Conservation (phyloP, 257 asterid species). For the Eustoma russellianum region DNA sequence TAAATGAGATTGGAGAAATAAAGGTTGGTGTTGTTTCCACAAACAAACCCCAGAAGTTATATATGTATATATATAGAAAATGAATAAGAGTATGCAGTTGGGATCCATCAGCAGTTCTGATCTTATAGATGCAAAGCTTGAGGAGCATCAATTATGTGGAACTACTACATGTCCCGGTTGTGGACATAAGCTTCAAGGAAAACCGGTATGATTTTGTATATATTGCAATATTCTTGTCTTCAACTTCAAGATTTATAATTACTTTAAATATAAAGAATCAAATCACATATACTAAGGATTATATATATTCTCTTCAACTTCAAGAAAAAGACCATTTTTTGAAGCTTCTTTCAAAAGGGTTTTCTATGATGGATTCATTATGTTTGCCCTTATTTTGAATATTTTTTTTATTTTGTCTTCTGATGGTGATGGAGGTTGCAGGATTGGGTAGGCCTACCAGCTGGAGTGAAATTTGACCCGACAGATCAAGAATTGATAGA, state of each 20-base stretch:
- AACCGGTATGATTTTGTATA: slow-evolving; percentile 59
- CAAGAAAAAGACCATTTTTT: not conserved
- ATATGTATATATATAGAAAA: not conserved
- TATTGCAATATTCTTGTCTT: slow-evolving; percentile 36
- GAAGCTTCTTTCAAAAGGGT: not conserved
- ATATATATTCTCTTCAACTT: not conserved
- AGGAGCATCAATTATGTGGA: slow-evolving; percentile 92
- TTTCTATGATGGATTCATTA: not conserved
- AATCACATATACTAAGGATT: not conserved
- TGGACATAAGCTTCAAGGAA: slow-evolving; percentile 89
- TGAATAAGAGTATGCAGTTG: slow-evolving; percentile 52
- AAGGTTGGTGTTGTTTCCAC: too few relatives aligned
- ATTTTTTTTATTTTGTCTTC: not conserved
- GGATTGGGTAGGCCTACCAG: slow-evolving; percentile 99
- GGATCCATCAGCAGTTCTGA: slow-evolving; percentile 63
- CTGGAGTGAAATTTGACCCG: slow-evolving; percentile 98
- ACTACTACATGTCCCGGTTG: slow-evolving; percentile 95
- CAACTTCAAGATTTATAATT: slow-evolving; percentile 11
- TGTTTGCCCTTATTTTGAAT: not conserved
- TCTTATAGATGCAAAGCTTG: slow-evolving; percentile 94
- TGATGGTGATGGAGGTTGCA: slow-evolving; percentile 13
- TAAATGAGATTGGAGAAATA: too few relatives aligned
- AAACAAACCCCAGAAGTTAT: too few relatives aligned
- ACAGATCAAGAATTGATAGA: slow-evolving; percentile 97
- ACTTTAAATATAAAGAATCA: not conserved